Percentiles rank a stretch among this genome's conserved stretches.
These are phyloP conservation scores for Neofusicoccum laricinum DNA, from an alignment of 2,329 filamentous ascomycete genomes.

Conservation along the genomic window DNA sequence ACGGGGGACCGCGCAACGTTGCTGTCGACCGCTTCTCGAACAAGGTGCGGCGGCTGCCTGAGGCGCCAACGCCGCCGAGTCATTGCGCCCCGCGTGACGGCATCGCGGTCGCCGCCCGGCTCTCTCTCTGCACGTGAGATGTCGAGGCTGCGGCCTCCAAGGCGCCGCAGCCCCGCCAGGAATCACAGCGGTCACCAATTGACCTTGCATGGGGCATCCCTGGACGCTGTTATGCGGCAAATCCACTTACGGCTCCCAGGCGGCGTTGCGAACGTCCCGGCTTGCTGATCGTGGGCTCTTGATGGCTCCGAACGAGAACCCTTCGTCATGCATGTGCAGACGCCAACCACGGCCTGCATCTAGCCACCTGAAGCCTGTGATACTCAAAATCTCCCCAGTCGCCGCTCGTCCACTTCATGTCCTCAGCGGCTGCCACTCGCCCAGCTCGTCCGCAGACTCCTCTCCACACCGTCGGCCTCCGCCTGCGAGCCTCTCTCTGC, in stretches of 20 bases:
- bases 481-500: background rate
- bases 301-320: background rate
- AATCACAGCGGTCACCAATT: background rate
- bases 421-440: constrained; percentile 1
- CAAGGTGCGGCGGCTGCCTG: background rate
- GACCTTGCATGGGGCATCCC: constrained; percentile 7
- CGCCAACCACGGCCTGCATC: constrained; percentile 13
- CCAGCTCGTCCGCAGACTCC: background rate
- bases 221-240: background rate
- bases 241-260: background rate
- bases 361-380: constrained; percentile 16
- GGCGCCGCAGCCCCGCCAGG: constrained; percentile 5
- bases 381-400: constrained; percentile 7
- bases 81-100: constrained; percentile 2
- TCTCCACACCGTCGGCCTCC: background rate
- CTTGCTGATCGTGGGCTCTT: background rate
- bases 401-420: constrained; percentile 8
- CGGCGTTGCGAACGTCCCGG: background rate
- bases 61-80: background rate
- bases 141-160: background rate
- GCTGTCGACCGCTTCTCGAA: background rate
- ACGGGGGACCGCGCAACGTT: no score
- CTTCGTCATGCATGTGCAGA: constrained; percentile 15
- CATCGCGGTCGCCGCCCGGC: background rate
- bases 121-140: background rate